Evolutionary conservation across 176 grass and related monocot genomes (phyloP).

Genomic region (Musa schizocarpa): DNA sequence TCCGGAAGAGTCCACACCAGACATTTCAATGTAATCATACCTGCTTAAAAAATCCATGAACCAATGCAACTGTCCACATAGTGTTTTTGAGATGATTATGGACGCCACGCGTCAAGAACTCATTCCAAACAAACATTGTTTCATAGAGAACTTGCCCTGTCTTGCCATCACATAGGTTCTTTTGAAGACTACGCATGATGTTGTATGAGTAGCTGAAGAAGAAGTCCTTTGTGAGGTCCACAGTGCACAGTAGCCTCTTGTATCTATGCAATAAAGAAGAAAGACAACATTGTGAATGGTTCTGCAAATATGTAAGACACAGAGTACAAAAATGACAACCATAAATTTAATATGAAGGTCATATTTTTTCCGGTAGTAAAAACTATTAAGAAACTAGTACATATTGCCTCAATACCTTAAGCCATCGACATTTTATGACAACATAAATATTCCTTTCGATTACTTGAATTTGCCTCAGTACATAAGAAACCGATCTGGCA

Average conservation of each 20-base stretch:
- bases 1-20: background rate
- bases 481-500: conserved; percentile 19
- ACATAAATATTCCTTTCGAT: conserved; percentile 5
- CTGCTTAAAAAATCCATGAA: conserved; percentile 98
- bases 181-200: conserved; percentile 94
- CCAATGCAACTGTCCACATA: conserved; percentile 73
- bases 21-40: conserved; percentile 25
- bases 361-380: background rate
- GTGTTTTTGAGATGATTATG: conserved; percentile 78
- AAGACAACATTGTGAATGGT: conserved; percentile 4
- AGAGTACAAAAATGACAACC: background rate
- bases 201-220: conserved; percentile 99
- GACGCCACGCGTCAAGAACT: conserved; percentile 70
- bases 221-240: conserved; percentile 95
- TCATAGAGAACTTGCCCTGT: conserved; percentile 66
- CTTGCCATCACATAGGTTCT: conserved; percentile 57
- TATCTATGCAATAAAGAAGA: conserved; percentile 48
- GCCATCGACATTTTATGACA: conserved; percentile 38
- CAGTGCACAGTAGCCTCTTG: conserved; percentile 73
- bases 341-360: background rate
- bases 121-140: conserved; percentile 98
- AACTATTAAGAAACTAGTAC: conserved; percentile 15
- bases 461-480: conserved; percentile 24
- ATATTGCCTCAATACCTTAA: conserved; percentile 44
- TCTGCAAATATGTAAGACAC: conserved; percentile 7